phyloP scores from a whole-genome alignment of 2,329 filamentous ascomycete genomes.

The Trichophyton schoenleinii region DNA sequence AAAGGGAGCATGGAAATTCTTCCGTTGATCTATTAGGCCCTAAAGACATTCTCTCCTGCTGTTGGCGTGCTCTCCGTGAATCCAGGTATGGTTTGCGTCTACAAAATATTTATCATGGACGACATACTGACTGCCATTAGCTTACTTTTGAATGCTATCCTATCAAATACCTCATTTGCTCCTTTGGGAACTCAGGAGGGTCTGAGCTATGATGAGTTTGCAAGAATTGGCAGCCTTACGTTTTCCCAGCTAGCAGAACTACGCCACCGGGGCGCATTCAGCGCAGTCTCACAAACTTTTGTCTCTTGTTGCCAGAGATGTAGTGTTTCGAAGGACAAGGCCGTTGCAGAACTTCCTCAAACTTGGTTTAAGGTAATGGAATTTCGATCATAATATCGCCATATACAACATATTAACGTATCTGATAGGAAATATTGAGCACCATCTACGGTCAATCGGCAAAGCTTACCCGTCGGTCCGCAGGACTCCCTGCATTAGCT shows the following conservation, averaged over 20 bases:
- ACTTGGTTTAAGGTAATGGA: conserved; percentile 56
- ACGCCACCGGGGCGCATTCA: conserved; percentile 84
- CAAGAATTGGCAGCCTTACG: conserved; percentile 56
- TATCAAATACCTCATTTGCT: conserved; percentile 42
- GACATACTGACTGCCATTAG: conserved; percentile 33
- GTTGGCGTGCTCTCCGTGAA: conserved; percentile 89
- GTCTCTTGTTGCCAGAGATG: conserved; percentile 61
- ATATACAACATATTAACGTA: conserved; percentile 14
- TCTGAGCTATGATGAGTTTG: conserved; percentile 46
- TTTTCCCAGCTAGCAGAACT: conserved; percentile 73
- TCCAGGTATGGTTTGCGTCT: conserved; percentile 50
- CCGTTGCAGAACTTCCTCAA: conserved; percentile 41
- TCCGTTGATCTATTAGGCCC: conserved; percentile 64
- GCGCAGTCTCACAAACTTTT: conserved; percentile 83
- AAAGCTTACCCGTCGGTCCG: conserved; percentile 74
- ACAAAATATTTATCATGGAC: conserved; percentile 2
- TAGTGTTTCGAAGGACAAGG: conserved; percentile 38
- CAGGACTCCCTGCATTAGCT: conserved; percentile 78
- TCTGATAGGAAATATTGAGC: conserved; percentile 39
- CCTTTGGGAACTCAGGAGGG: conserved; percentile 33
- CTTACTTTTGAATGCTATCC: conserved; percentile 54
- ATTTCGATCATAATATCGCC: not conserved
- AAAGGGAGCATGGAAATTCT: conserved; percentile 54
- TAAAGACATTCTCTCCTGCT: conserved; percentile 86
- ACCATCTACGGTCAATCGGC: conserved; percentile 65